Evolutionary conservation across 441 rosid species (phyloP).

Genomic region (Erysimum cheiri): DNA sequence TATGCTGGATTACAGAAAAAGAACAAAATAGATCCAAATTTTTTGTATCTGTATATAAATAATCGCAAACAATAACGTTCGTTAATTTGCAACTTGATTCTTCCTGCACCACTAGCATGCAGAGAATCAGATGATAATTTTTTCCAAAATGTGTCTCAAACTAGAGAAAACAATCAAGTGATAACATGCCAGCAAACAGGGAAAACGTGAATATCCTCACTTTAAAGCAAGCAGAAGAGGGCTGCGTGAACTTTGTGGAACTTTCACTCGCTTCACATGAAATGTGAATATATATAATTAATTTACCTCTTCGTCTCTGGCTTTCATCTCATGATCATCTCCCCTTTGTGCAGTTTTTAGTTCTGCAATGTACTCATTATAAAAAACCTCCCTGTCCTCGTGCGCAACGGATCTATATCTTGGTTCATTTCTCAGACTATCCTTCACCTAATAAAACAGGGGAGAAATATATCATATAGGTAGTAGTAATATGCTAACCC

Average conservation of each 20-base stretch:
- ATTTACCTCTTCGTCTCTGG: conserved; percentile 87
- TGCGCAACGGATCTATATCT: conserved; percentile 82
- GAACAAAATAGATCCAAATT: neutral
- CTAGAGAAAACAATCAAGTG: neutral
- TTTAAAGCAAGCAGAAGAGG: conserved; percentile 15
- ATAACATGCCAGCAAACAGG: conserved; percentile 27
- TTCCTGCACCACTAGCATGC: conserved; percentile 16
- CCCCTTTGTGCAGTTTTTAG: conserved; percentile 74
- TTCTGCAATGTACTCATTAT: conserved; percentile 75
- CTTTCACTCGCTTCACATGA: conserved; percentile 10
- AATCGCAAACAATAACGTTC: neutral
- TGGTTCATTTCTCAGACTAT: conserved; percentile 80
- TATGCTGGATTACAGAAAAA: conserved; percentile 1
- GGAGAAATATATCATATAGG: conserved; percentile 18
- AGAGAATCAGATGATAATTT: neutral
- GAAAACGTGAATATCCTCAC: conserved; percentile 9
- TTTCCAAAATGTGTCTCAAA: neutral
- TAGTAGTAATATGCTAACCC: conserved; percentile 9
- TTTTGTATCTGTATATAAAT: neutral
- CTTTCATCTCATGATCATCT: conserved; percentile 71
- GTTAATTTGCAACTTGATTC: conserved; percentile 11
- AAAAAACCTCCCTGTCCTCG: conserved; percentile 85
- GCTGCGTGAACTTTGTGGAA: neutral
- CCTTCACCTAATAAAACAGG: conserved; percentile 73
- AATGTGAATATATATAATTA: conserved; percentile 25